phyloP scores from a whole-genome alignment of 2,329 filamentous ascomycete species.

The Microsporum ferrugineum region DNA sequence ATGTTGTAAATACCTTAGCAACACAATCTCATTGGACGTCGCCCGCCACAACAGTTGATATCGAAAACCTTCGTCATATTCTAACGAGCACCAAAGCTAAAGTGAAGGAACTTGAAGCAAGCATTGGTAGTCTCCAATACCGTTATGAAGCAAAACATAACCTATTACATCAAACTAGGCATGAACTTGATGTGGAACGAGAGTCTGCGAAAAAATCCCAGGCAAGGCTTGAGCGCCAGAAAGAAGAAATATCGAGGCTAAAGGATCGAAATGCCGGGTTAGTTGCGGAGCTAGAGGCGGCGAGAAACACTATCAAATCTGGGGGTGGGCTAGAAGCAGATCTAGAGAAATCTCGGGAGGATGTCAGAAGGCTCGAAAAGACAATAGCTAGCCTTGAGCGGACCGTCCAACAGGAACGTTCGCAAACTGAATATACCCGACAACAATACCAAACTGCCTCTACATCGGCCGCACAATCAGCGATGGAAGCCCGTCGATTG shows the following conservation, averaged over 20 bases:
- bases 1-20: constrained; percentile 13
- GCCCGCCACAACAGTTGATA: constrained; percentile 22
- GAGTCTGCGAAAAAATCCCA: constrained; percentile 23
- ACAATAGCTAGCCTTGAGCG: constrained; percentile 27
- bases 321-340: constrained; percentile 32
- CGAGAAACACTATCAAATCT: constrained; percentile 30
- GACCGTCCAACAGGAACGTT: constrained; percentile 31
- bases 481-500: constrained; percentile 28
- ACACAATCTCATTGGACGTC: constrained; percentile 15
- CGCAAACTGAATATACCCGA: constrained; percentile 37
- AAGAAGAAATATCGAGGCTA: constrained; percentile 29
- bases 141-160: constrained; percentile 34
- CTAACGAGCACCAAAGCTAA: constrained; percentile 21
- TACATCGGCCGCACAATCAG: constrained; percentile 32
- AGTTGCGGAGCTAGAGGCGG: constrained; percentile 29
- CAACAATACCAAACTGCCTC: constrained; percentile 39
- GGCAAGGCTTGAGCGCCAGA: constrained; percentile 23
- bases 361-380: constrained; percentile 28
- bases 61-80: constrained; percentile 22
- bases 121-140: constrained; percentile 30
- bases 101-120: constrained; percentile 24
- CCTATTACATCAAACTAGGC: constrained; percentile 28
- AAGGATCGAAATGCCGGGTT: constrained; percentile 32
- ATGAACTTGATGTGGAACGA: constrained; percentile 26
- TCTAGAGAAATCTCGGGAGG: constrained; percentile 31